Evolutionary conservation across 2,329 filamentous ascomycete genomes (phyloP).

Genomic region (Colletotrichum spinosum): DNA sequence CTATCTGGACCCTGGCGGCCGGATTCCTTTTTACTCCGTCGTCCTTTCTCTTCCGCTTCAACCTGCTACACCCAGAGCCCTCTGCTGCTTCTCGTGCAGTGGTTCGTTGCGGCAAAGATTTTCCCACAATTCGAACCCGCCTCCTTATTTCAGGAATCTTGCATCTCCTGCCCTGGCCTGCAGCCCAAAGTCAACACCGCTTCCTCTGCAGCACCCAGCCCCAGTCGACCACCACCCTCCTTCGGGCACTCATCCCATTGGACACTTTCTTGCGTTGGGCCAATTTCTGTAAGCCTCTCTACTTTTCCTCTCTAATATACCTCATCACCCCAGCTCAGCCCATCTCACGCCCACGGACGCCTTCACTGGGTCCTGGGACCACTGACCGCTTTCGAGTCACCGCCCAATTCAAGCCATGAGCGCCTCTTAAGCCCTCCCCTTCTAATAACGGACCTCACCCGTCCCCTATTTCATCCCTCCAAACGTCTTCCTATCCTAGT

Average conservation of each 20-base stretch:
- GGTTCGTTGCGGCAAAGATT: conserved; percentile 9
- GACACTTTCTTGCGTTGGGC: neutral
- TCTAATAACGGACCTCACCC: neutral
- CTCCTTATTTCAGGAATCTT: no score
- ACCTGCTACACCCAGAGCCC: neutral
- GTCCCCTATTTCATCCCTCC: no score
- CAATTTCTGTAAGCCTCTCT: conserved; percentile 23
- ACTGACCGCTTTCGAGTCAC: conserved; percentile 28
- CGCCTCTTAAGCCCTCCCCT: conserved; percentile 17
- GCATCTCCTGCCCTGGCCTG: neutral
- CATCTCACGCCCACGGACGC: conserved; percentile 22
- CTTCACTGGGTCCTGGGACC: conserved; percentile 17
- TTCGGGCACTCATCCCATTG: neutral
- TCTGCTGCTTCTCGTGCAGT: no score
- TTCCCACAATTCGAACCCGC: neutral
- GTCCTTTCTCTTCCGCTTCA: neutral
- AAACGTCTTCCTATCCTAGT: no score
- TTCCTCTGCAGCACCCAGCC: conserved; percentile 4
- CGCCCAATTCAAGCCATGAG: conserved; percentile 17
- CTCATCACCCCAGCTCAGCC: conserved; percentile 26
- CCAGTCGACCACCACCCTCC: neutral
- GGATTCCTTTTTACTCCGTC: neutral
- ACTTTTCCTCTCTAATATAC: neutral
- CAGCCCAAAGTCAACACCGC: conserved; percentile 12
- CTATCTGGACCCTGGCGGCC: conserved; percentile 36